Conservation (phyloP, 2,329 filamentous ascomycete species). For the Teratosphaeria zuluensis region DNA sequence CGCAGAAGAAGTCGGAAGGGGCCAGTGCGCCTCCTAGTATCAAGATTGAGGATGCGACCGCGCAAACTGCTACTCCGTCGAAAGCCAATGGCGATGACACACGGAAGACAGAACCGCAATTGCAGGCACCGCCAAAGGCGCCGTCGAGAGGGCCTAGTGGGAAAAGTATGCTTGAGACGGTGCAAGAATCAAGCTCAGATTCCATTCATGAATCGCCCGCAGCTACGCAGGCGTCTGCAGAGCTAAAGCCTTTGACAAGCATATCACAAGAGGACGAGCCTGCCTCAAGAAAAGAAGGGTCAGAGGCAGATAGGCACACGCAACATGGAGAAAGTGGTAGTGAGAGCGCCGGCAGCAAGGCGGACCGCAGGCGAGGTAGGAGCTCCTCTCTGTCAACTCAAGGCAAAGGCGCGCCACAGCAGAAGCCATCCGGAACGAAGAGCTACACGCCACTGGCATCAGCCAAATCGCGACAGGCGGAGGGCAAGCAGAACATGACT, state of each 20-base stretch:
- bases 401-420: conserved; percentile 11
- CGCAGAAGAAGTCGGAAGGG: conserved; percentile 30
- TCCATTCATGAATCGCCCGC: conserved; percentile 53
- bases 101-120: conserved; percentile 29
- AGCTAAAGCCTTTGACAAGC: conserved; percentile 21
- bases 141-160: conserved; percentile 28
- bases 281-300: conserved; percentile 37
- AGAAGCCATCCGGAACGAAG: conserved; percentile 27
- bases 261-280: conserved; percentile 13
- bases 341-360: conserved; percentile 54
- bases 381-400: conserved; percentile 22
- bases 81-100: conserved; percentile 7
- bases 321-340: conserved; percentile 48
- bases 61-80: conserved; percentile 26
- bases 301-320: conserved; percentile 15
- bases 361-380: conserved; percentile 31
- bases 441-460: conserved; percentile 57
- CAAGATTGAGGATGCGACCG: conserved; percentile 36
- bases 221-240: conserved; percentile 20
- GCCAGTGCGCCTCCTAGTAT: conserved; percentile 32
- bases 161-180: conserved; percentile 66
- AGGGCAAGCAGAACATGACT: conserved; percentile 86
- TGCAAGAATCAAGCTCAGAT: conserved; percentile 45
- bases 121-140: conserved; percentile 27
- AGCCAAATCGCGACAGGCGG: conserved; percentile 56